Base-by-base conservation (phyloP, 2,329 filamentous ascomycete species). In the Calonectria leucothoes region DNA sequence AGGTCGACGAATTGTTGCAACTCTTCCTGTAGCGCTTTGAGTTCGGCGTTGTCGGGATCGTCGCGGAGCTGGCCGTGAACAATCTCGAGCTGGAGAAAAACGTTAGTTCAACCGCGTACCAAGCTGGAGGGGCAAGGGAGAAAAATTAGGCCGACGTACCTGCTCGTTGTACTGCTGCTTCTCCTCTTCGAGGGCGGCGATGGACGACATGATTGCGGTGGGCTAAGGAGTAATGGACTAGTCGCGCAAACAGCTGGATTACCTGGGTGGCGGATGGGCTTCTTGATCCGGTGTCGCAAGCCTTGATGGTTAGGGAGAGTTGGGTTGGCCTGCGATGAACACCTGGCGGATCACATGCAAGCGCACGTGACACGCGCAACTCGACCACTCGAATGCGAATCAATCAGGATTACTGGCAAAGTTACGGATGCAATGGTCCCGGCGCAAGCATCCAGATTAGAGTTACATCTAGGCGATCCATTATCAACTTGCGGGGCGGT, bases 1-100 rank as follows among this genome's bases (percentile, higher is more conserved):
- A 95, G 90, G 83, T 90, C 89, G 85, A 98, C 93, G 85, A 95
- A 92, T 86, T 93, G 91, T 88, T 95, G 91, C 86, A 98, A 91
- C 89, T 98, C 95, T 83, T 91, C 88, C 85, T 94, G 93, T 83
- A 98, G 91, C 82, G 90, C 91, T 81, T 93, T 89, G 81, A 97
- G 92, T 85, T 96, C 95, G 80, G 88, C 88, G 84, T 95, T 96
- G 72, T 94, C 93, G 76, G 95, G 93, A 81, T 97, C 94, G 84
- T 94, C 92, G 84, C 93, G 92, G 71, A 98, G 91, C 77, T 94
- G 94, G 69, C 91, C 88, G 80, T 93, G 87, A 73, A 98, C 92
- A 45, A 94, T 92, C 81, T 96, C 94, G 82, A 98, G 91, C 94
- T 96, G 81, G 25, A 17, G 10, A 70, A 81, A 72, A 37, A 27